Base-by-base conservation (phyloP, 257 asterid species). In the Solanum neorickii region DNA sequence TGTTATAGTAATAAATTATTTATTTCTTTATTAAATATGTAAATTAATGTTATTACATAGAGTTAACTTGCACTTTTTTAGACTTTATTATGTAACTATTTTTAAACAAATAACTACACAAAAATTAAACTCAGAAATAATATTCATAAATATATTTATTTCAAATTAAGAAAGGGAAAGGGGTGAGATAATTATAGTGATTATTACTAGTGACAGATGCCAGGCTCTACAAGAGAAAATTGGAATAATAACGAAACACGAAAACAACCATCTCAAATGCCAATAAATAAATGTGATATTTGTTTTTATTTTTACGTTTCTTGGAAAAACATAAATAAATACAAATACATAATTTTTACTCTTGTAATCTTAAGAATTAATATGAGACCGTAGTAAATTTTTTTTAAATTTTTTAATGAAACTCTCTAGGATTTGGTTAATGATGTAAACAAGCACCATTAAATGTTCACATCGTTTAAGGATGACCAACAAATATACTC, bases 381-480 rank as follows among this genome's bases (percentile, higher is more conserved):
- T 44, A 44, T 44, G 14, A 9, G 46, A 44, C 44, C 44, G 44
- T 41, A 41, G 11, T 33, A 9, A 7, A 1, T 39, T 39, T 39
- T 39, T 35, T 35, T 35, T 0, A 3, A 35, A 35, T 5, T 37
- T 37, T 37, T 6, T 37, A 37, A 37, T 37, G 1, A 5, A 6
- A 37, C 39, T 37, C 39, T 37, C 39, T 37, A 47, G 20, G 60
- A 29, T 75, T 91, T 89, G 87, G 68, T 83, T 88, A 89, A 89
- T 85, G 83, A 88, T 89, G 86, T 73, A 77, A 72, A 47, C 41
- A 15, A 44, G 27, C 39, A 46, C 56, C 88, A 85, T 77, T 89
- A 84, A 86, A 77, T 89, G 74, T 70, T 76, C 88, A 88, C 89
- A 73, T 87, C 90, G 90, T 89, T 88, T 87, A 88, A 60, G 74